A percentile compares a stretch with the other conserved stretches of the same genome.
Conservation (phyloP, 805 yeast species). For the Saccharomycopsis sp. region DNA sequence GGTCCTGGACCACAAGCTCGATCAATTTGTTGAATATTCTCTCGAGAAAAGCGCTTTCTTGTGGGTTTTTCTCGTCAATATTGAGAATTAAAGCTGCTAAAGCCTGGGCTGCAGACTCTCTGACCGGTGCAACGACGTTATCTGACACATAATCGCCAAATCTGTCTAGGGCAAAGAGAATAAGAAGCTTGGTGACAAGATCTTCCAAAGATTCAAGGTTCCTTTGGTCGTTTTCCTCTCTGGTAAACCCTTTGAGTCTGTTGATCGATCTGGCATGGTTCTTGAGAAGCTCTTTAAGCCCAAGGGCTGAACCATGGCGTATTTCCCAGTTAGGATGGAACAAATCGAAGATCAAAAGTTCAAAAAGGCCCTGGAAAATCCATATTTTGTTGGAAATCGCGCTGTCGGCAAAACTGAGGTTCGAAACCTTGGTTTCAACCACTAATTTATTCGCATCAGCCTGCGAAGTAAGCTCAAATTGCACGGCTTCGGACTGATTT, state of each 20-base stretch:
- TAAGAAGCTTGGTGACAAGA: conserved; percentile 74
- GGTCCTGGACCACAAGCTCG: conserved; percentile 61
- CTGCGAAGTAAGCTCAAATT: conserved; percentile 66
- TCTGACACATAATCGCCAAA: conserved; percentile 97
- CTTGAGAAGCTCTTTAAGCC: conserved; percentile 76
- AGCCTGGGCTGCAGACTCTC: conserved; percentile 95
- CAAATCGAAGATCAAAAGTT: conserved; percentile 67
- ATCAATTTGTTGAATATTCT: conserved; percentile 61
- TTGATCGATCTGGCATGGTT: conserved; percentile 86
- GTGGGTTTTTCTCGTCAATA: conserved; percentile 40
- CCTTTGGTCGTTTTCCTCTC: conserved; percentile 53
- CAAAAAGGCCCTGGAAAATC: conserved; percentile 94
- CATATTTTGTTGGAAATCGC: conserved; percentile 72
- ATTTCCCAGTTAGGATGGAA: conserved; percentile 89
- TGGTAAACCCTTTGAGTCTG: conserved; percentile 57
- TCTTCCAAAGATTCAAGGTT: conserved; percentile 78
- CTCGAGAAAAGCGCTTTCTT: conserved; percentile 38
- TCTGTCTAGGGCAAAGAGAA: conserved; percentile 85
- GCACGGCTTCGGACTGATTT: conserved; percentile 21
- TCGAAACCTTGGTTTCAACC: conserved; percentile 58
- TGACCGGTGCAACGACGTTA: conserved; percentile 95
- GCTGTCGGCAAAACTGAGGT: conserved; percentile 56
- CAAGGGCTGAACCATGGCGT: conserved; percentile 93
- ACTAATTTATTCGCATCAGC: conserved; percentile 76
- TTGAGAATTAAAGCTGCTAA: conserved; percentile 84